Conservation (phyloP, 306 rosid species). For the Lupinus albus region DNA sequence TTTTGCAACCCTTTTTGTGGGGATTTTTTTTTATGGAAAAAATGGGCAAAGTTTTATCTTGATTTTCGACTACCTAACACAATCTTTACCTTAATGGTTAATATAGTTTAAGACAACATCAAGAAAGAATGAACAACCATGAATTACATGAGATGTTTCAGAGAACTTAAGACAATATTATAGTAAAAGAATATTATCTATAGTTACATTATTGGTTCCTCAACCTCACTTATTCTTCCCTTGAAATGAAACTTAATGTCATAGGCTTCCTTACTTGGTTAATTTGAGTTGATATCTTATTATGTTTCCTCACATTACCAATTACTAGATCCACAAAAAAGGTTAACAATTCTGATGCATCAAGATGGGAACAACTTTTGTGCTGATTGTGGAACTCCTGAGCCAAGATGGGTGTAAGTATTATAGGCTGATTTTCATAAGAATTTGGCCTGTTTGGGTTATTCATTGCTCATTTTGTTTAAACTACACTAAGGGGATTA, state of each 20-base stretch:
- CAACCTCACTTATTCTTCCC: conserved; percentile 1
- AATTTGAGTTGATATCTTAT: conserved; percentile 8
- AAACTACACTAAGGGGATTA: conserved; percentile 13
- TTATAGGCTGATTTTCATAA: conserved; percentile 3
- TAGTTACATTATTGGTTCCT: not conserved
- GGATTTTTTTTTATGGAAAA: not conserved
- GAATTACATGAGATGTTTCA: conserved; percentile 3
- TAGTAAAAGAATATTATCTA: not conserved
- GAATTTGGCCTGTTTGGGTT: conserved; percentile 14
- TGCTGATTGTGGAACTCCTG: conserved; percentile 92
- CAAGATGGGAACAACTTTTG: conserved; percentile 64
- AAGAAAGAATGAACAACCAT: not conserved
- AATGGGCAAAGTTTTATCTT: too few species aligned
- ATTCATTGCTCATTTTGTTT: not conserved
- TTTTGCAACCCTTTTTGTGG: not conserved
- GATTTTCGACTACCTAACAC: too few species aligned
- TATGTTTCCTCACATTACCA: conserved; percentile 28
- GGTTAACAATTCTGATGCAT: conserved; percentile 57
- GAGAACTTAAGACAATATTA: conserved; percentile 1
- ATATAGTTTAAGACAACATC: not conserved
- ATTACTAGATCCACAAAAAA: conserved; percentile 65
- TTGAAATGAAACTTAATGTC: not conserved
- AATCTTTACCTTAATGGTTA: not conserved
- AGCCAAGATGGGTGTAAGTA: conserved; percentile 97
- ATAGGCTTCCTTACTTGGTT: not conserved